A percentile compares a stretch with the other conserved stretches of the same genome.
phyloP scores from a whole-genome alignment of 768 basidiomycete genomes.

The Panaeolus cyanescens region DNA sequence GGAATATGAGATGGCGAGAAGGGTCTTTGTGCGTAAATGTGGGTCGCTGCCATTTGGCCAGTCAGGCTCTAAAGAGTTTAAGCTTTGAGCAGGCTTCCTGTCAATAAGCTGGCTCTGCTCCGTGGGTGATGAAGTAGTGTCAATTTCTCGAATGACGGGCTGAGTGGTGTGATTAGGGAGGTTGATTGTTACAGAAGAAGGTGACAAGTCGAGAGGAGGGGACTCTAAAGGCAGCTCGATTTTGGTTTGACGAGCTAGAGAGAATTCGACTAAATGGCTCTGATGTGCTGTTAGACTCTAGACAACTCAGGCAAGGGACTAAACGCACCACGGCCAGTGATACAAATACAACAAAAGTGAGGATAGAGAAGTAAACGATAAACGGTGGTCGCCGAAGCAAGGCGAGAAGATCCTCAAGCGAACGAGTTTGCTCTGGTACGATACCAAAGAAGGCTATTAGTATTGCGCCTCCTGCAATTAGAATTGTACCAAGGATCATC shows the following conservation, averaged over 20 bases:
- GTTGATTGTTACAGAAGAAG: slow-evolving; percentile 35
- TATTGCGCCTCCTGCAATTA: slow-evolving; percentile 88
- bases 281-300: slow-evolving; percentile 26
- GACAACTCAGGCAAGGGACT: neutral
- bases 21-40: slow-evolving; percentile 49
- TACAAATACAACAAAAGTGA: slow-evolving; percentile 59
- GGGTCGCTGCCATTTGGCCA: slow-evolving; percentile 10
- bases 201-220: slow-evolving; percentile 25
- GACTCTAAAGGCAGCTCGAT: slow-evolving; percentile 23
- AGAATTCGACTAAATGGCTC: slow-evolving; percentile 77
- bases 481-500: slow-evolving; percentile 83
- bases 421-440: slow-evolving; percentile 84
- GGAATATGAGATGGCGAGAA: slow-evolving; percentile 83
- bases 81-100: slow-evolving; percentile 30
- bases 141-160: slow-evolving; percentile 34
- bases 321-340: slow-evolving; percentile 64
- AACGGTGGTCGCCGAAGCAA: slow-evolving; percentile 80
- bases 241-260: slow-evolving; percentile 43
- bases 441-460: slow-evolving; percentile 92
- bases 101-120: slow-evolving; percentile 65
- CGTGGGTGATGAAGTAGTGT: slow-evolving; percentile 30
- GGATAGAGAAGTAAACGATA: slow-evolving; percentile 76
- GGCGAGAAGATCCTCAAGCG: slow-evolving; percentile 79
- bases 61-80: slow-evolving; percentile 22
- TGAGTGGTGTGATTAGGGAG: slow-evolving; percentile 42